phyloP scores from a whole-genome alignment of 208 protist species.

The Acanthamoeba divionensis region DNA sequence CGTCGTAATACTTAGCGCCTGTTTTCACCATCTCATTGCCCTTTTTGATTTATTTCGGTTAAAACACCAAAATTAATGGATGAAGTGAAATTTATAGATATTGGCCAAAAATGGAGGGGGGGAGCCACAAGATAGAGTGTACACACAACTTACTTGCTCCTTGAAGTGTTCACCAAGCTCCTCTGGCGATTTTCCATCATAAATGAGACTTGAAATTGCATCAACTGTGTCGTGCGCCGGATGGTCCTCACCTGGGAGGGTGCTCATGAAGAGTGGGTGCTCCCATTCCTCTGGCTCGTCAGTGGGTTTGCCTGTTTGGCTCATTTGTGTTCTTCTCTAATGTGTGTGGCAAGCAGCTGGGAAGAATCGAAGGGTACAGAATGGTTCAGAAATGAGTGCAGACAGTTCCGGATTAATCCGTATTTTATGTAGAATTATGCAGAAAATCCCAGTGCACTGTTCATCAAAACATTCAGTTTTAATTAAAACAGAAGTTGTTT shows the following conservation, averaged over 20 bases:
- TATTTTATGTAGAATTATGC: no score
- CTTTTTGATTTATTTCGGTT: neutral
- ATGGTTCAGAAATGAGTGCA: no score
- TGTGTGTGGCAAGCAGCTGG: no score
- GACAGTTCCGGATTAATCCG: no score
- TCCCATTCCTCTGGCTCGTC: conserved; percentile 50
- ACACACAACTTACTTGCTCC: neutral
- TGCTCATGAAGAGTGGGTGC: conserved; percentile 28
- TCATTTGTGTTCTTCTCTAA: no score
- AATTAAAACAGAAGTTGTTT: no score
- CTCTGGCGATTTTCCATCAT: conserved; percentile 1
- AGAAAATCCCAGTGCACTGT: no score
- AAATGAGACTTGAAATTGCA: neutral
- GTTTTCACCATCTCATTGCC: conserved; percentile 4
- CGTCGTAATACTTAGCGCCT: conserved; percentile 6
- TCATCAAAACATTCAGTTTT: no score
- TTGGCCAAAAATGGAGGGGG: neutral
- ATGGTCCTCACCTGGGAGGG: neutral
- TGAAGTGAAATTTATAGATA: neutral
- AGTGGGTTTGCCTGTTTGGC: no score
- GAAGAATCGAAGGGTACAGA: no score
- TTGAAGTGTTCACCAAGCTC: conserved; percentile 27
- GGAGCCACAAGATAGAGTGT: neutral
- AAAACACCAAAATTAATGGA: neutral
- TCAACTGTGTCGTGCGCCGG: neutral